Evolutionary conservation across 2,329 filamentous ascomycete species (phyloP).

Genomic region (Zarea fungicola): DNA sequence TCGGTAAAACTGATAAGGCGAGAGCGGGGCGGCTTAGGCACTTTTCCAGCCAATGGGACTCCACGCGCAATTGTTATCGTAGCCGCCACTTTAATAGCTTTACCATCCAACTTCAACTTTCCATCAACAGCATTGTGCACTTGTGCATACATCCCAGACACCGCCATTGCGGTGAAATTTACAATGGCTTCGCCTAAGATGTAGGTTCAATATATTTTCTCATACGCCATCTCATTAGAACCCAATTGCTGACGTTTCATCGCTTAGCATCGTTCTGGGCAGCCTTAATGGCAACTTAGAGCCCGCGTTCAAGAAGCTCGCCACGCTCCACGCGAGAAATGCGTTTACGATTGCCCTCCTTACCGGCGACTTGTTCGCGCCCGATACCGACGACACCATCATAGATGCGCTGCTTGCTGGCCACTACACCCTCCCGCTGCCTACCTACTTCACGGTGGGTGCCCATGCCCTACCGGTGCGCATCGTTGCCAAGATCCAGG

Average conservation of each 20-base stretch:
- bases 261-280: constrained; percentile 69
- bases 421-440: constrained; percentile 67
- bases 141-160: background rate
- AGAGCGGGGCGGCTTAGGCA: constrained; percentile 3
- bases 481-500: constrained; percentile 68
- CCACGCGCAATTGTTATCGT: constrained; percentile 26
- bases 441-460: constrained; percentile 88
- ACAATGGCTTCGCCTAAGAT: constrained; percentile 45
- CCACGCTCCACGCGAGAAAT: constrained; percentile 78
- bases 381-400: constrained; percentile 51
- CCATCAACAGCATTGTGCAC: background rate
- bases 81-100: background rate
- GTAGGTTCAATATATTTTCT: constrained; percentile 26
- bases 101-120: constrained; percentile 4
- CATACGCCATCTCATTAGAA: background rate
- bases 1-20: constrained; percentile 33
- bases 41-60: constrained; percentile 25
- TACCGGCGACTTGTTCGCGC: constrained; percentile 74
- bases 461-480: constrained; percentile 62
- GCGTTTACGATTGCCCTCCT: constrained; percentile 81
- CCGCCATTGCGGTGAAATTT: background rate
- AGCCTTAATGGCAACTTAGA: constrained; percentile 74
- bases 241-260: constrained; percentile 12
- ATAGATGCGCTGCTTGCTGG: constrained; percentile 65
- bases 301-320: constrained; percentile 72